Percentiles rank a stretch among this genome's conserved stretches.
Conservation (phyloP, 2,329 filamentous ascomycete species). For the Diaporthe sp. region DNA sequence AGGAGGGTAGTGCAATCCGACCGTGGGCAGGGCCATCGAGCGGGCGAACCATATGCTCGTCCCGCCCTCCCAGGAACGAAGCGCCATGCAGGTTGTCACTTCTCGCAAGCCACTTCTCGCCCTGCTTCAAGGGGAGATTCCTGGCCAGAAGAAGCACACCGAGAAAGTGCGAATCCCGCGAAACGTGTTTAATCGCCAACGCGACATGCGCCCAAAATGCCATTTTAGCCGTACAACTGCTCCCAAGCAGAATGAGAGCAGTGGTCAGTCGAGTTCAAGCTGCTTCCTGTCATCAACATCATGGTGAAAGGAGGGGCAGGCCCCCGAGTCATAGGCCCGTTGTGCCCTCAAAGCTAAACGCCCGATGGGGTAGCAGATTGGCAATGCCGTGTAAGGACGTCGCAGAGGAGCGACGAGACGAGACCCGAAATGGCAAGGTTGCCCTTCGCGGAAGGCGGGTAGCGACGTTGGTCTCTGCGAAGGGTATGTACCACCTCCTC, state of each 20-base stretch:
- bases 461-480: conserved; percentile 17
- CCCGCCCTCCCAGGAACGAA: conserved; percentile 20
- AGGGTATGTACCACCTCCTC: conserved; percentile 9
- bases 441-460: conserved; percentile 29
- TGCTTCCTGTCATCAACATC: not conserved
- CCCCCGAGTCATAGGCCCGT: conserved; percentile 27
- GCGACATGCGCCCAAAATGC: conserved; percentile 29
- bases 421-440: conserved; percentile 12
- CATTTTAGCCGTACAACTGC: not conserved
- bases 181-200: not conserved
- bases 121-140: conserved; percentile 32
- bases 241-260: not conserved
- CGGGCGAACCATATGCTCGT: conserved; percentile 32
- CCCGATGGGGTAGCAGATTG: conserved; percentile 19
- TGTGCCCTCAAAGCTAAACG: conserved; percentile 30
- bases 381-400: conserved; percentile 28
- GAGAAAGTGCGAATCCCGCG: conserved; percentile 5
- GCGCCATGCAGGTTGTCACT: conserved; percentile 26
- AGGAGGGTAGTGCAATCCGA: conserved; percentile 20
- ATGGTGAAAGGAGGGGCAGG: not conserved
- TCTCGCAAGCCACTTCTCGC: conserved; percentile 30
- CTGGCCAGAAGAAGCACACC: conserved; percentile 28
- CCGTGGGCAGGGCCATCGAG: conserved; percentile 20
- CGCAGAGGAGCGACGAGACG: conserved; percentile 27
- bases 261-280: not conserved